A percentile compares a stretch with the other conserved stretches of the same genome.
phyloP scores from a whole-genome alignment of 345 rosid species.

The Aquilaria yunnanensis region DNA sequence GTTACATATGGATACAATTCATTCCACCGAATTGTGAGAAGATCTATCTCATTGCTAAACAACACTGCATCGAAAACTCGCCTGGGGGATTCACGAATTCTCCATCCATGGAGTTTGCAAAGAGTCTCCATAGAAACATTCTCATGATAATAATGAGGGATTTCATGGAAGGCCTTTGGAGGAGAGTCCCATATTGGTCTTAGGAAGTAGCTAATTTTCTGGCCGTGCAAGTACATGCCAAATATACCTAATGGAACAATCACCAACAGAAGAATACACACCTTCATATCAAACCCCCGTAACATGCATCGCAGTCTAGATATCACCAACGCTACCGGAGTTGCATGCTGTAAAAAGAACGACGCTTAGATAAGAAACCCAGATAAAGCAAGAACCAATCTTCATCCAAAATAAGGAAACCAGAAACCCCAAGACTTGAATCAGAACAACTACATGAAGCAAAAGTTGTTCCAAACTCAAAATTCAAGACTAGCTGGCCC shows the following conservation, averaged over 20 bases:
- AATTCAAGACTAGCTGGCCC: too few relatives aligned
- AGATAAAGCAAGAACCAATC: not conserved
- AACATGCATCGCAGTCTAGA: slow-evolving; percentile 52
- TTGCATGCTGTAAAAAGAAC: slow-evolving; percentile 34
- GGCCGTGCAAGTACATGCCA: slow-evolving; percentile 54
- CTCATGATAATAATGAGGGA: slow-evolving; percentile 79
- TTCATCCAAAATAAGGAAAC: not conserved
- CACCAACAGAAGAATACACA: slow-evolving; percentile 25
- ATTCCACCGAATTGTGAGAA: slow-evolving; percentile 82
- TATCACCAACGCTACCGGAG: slow-evolving; percentile 34
- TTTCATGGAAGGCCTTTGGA: slow-evolving; percentile 46
- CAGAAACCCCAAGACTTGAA: too few relatives aligned
- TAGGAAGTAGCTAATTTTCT: slow-evolving; percentile 54
- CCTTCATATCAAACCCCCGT: slow-evolving; percentile 44
- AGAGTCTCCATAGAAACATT: slow-evolving; percentile 67
- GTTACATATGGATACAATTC: slow-evolving; percentile 78
- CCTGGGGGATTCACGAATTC: slow-evolving; percentile 72
- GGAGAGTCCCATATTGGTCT: slow-evolving; percentile 73
- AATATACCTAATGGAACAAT: slow-evolving; percentile 37
- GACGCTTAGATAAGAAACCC: slow-evolving; percentile 13
- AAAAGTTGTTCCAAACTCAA: too few relatives aligned
- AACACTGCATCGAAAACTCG: slow-evolving; percentile 82
- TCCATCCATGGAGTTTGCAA: slow-evolving; percentile 88
- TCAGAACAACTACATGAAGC: too few relatives aligned
- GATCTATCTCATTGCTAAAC: slow-evolving; percentile 78